A percentile compares a stretch with the other conserved stretches of the same genome.
Evolutionary conservation across 495 filamentous ascomycete genomes (phyloP).

Genomic region (Tuber umbilicatum): DNA sequence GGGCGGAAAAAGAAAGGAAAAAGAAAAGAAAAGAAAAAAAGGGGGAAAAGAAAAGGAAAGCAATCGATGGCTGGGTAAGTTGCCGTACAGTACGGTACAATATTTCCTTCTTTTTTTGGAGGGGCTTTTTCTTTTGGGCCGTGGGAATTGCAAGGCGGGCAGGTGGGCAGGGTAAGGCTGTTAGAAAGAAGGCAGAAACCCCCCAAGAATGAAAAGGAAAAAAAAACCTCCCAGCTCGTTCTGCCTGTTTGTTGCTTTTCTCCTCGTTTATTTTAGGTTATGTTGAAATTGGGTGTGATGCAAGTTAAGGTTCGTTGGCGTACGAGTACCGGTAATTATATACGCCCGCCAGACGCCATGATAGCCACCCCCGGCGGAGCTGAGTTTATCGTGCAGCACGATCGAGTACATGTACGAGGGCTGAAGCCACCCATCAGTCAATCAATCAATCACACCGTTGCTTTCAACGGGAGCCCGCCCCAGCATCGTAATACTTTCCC

Average conservation of each 20-base stretch:
- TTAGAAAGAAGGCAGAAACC: conserved; percentile 3
- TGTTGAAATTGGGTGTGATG: background rate
- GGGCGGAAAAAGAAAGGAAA: background rate
- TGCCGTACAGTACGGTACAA: too few relatives aligned
- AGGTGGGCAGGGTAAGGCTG: background rate
- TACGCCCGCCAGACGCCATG: background rate
- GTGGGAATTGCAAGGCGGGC: background rate
- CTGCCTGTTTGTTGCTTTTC: background rate
- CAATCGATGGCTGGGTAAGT: background rate
- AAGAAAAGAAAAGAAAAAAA: background rate
- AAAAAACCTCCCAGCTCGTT: background rate
- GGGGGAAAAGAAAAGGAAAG: background rate
- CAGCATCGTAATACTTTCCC: background rate
- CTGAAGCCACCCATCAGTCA: background rate
- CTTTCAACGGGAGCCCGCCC: background rate
- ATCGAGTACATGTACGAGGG: background rate
- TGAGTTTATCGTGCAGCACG: background rate
- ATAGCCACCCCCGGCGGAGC: background rate
- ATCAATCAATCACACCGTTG: background rate
- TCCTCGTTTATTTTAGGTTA: background rate
- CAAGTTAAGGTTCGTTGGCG: background rate
- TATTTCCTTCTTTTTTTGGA: background rate
- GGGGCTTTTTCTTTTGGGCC: background rate
- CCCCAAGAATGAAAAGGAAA: background rate
- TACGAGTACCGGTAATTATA: background rate